Evolutionary conservation across 345 rosid species (phyloP).

Genomic region (Melastoma malabathricum): DNA sequence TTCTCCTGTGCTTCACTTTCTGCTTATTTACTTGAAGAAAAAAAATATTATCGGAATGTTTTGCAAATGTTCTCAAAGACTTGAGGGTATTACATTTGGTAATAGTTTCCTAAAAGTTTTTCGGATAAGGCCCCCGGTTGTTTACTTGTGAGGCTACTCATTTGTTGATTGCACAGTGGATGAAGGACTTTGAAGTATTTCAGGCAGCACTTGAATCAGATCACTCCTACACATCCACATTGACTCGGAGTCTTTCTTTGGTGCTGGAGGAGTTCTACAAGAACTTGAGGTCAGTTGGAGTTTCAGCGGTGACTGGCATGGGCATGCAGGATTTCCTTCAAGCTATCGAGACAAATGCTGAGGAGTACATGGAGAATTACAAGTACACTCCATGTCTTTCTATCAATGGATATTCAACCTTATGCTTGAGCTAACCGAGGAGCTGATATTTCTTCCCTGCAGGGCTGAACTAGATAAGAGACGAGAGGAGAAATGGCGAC

Average conservation of each 20-base stretch:
- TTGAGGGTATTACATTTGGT: too few species aligned
- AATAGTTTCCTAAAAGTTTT: too few species aligned
- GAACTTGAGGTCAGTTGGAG: conserved; percentile 16
- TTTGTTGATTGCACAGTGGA: conserved; percentile 12
- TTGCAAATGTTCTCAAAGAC: too few species aligned
- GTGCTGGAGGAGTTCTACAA: conserved; percentile 19
- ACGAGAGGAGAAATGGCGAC: conserved; percentile 10
- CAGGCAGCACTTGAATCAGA: conserved; percentile 15
- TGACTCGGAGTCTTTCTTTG: conserved; percentile 14
- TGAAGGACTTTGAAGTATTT: conserved; percentile 14
- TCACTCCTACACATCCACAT: conserved; percentile 11
- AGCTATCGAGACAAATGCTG: conserved; percentile 14
- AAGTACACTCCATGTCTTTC: conserved; percentile 6
- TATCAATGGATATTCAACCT: not conserved
- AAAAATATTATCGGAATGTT: too few species aligned
- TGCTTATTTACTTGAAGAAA: too few species aligned
- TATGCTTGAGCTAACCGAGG: not conserved
- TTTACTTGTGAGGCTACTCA: not conserved
- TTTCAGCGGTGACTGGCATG: conserved; percentile 16
- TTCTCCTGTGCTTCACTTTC: too few species aligned
- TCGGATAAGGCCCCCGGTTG: not conserved
- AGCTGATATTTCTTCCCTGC: not conserved
- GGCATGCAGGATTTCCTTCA: conserved; percentile 16
- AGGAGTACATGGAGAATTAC: conserved; percentile 18
- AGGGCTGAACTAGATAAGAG: conserved; percentile 20